Conservation (phyloP, 2,329 filamentous ascomycete species). For the Ophiostoma tasmaniense region DNA sequence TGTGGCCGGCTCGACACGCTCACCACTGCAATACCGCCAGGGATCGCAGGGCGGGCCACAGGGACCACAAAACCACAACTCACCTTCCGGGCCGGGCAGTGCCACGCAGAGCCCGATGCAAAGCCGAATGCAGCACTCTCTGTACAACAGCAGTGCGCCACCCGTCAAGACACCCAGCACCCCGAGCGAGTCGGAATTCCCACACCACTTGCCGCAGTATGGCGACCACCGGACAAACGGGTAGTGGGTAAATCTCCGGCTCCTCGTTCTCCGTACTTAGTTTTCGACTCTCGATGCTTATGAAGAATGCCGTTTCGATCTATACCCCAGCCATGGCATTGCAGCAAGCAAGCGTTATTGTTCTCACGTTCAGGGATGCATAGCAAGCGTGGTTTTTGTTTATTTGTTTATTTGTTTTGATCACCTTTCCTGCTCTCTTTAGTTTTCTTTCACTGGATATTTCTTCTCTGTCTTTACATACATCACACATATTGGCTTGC, state of each 20-base stretch:
- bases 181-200: conserved; percentile 15
- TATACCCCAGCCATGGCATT: conserved; percentile 1
- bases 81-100: not conserved
- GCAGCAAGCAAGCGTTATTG: not conserved
- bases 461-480: not conserved
- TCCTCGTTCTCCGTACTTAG: not conserved
- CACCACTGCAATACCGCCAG: conserved; percentile 2
- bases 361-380: not conserved
- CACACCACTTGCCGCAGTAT: conserved; percentile 14
- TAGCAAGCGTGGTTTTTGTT: not conserved
- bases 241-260: not conserved
- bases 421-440: not conserved
- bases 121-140: not conserved
- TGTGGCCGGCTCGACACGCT: not conserved
- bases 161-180: conserved; percentile 17
- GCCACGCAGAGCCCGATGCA: conserved; percentile 5
- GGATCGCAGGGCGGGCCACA: not conserved
- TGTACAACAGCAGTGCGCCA: not conserved
- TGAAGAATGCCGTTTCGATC: not conserved
- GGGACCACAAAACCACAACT: not conserved
- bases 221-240: conserved; percentile 7
- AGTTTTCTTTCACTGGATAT: not conserved
- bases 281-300: not conserved
- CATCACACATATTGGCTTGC: not conserved
- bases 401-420: not conserved